phyloP scores from a whole-genome alignment of 305 asterid species.

The Fraxinus latifolia region DNA sequence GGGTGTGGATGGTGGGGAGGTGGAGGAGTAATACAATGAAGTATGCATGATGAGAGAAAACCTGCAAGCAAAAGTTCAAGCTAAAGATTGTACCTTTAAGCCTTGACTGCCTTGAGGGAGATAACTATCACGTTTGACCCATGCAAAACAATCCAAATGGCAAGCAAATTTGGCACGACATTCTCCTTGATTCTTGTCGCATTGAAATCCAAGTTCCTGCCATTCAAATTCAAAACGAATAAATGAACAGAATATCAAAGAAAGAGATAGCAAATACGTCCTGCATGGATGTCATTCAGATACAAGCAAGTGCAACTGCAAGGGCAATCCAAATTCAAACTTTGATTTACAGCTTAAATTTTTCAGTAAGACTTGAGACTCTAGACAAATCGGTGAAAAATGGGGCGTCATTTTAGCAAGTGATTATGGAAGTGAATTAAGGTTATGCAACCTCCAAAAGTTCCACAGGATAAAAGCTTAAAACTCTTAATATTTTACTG shows the following conservation, averaged over 20 bases:
- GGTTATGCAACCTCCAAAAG: conserved; percentile 1
- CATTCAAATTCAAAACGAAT: conserved; percentile 20
- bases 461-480: neutral
- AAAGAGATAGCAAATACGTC: conserved; percentile 1
- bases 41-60: neutral
- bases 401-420: neutral
- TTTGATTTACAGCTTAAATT: neutral
- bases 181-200: conserved; percentile 92
- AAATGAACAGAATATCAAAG: conserved; percentile 17
- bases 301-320: neutral
- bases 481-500: neutral
- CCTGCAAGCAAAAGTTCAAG: conserved; percentile 22
- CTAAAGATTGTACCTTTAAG: conserved; percentile 61
- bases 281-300: conserved; percentile 6
- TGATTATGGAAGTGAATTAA: conserved; percentile 18
- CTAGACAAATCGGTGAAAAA: neutral
- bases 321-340: neutral
- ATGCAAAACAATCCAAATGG: conserved; percentile 98
- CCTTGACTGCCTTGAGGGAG: conserved; percentile 99
- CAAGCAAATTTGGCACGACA: conserved; percentile 97
- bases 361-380: neutral
- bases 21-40: neutral
- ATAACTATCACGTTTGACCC: conserved; percentile 99
- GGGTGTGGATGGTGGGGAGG: neutral
- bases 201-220: conserved; percentile 95